Evolutionary conservation across 2,329 filamentous ascomycete genomes (phyloP), one percentile per base, ranked within the genome.

Genomic region (Thelonectria olida): DNA sequence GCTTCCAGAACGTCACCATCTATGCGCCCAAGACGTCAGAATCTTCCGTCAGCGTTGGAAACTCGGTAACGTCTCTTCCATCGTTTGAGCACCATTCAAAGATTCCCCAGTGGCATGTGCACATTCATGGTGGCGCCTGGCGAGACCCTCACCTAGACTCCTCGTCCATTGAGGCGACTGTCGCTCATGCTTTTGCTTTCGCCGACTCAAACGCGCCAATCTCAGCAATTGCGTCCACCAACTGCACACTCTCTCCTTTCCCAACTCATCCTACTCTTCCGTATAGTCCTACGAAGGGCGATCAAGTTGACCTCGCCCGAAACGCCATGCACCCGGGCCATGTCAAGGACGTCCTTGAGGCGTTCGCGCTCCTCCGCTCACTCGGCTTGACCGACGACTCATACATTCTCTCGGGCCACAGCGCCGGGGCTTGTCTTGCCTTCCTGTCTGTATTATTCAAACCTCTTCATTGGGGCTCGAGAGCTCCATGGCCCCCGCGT

Each of bases 51-150:
- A 9, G 5, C 20, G 31, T 4, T 9, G 48, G 48, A 5, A 28
- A 39, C 7, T 17, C n/a, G 4, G 2, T 51, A 2, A 15, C 12
- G 7, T 51, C 31, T 13, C 48, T 51, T 8, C 48, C 31, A 10
- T 8, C 27, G 17, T 17, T 20, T 39, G 7, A 28, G 22, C 20
- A 6, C 3, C 4, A n/a, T n/a, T n/a, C n/a, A n/a, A n/a, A n/a
- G n/a, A 39, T 10, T 23, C 48, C 31, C 12, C 31, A 51, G 20
- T 51, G 48, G 22, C 48, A 38, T n/a, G 31, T 51, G 22, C 48
- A 51, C 38, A 51, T 51, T 34, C 48, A 51, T 15, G 31, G 28
- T 9, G 48, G 48, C 22, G 48, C 31, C 20, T 51, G 48, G 48
- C 31, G 34, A 6, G 48, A 51, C n/a, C 31, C 48, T 51, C 20